Base-by-base conservation (phyloP, 805 yeast genomes). In the Candida sakaeoensis region DNA sequence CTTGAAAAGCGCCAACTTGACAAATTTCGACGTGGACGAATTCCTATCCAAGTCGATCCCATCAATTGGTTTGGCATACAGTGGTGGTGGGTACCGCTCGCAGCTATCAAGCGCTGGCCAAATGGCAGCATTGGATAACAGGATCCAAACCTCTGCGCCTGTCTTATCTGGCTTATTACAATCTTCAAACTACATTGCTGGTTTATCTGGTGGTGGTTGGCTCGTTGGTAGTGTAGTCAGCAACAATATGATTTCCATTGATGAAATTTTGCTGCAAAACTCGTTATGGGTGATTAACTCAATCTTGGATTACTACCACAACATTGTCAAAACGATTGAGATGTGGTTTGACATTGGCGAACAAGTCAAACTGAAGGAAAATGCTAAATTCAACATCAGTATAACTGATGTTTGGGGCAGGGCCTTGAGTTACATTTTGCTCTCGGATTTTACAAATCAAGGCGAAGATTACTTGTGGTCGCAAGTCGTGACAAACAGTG, bases 51-150 rank as follows among this genome's bases (percentile, higher is more conserved):
- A 42, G 13, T 42, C 43, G 31, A 41, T 54, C 14, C 44, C 42
- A 26, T 53, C 47, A 15, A 54, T 67, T 15, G 72, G 64, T 3
- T 41, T 66, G 18, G 67, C 71, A 1, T 57, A 64, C 39, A 52
- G 63, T 8, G 72, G 72, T 2, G 72, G 72, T 12, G 67, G 72
- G 2, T 67, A 65, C 45, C 50, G 72, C 37, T 63, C 71, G 13
- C 61, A 69, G 86, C 63, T 88, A 33, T 63, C 72, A 42, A 95
- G 95, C 2, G 95, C 95, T 10, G 96, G 96, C 26, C 79, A 82
- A 57, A 62, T 88, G 17, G 68, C 91, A 1, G 95, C 91, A 1
- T 61, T 85, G 43, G 96, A 88, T 57, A 77, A 78, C 52, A 68
- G 95, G 49, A 81, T 93, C 3, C 60, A 52, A 13, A 84, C 85